Conservation (phyloP, 805 yeast species). For the Candida broadrunensis region DNA sequence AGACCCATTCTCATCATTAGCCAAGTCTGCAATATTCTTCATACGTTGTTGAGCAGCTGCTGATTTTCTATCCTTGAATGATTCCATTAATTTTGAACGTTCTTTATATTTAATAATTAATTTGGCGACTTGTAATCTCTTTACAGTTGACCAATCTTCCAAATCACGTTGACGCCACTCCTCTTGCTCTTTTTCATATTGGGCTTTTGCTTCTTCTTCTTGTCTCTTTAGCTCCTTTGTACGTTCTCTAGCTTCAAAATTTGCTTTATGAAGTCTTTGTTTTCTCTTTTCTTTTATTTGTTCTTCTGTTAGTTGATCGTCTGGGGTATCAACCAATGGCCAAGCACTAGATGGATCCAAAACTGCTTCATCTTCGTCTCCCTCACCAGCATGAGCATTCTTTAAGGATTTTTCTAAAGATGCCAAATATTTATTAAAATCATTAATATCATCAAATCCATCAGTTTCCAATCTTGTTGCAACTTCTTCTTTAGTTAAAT, state of each 20-base stretch:
- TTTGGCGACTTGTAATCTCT: slow-evolving; percentile 57
- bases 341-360: slow-evolving; percentile 52
- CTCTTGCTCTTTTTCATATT: slow-evolving; percentile 61
- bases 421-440: slow-evolving; percentile 61
- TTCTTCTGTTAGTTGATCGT: slow-evolving; percentile 75
- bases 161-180: slow-evolving; percentile 77
- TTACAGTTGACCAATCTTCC: slow-evolving; percentile 73
- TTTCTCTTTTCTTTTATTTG: slow-evolving; percentile 82
- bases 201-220: slow-evolving; percentile 58
- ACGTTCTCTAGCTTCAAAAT: slow-evolving; percentile 82
- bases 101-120: slow-evolving; percentile 66
- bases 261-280: slow-evolving; percentile 80
- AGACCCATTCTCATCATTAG: slow-evolving; percentile 59
- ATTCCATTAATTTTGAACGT: slow-evolving; percentile 65
- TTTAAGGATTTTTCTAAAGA: slow-evolving; percentile 68
- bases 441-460: slow-evolving; percentile 74
- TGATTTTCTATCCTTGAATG: slow-evolving; percentile 84
- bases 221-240: slow-evolving; percentile 75
- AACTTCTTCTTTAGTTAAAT: slow-evolving; percentile 50
- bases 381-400: slow-evolving; percentile 55
- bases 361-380: slow-evolving; percentile 33
- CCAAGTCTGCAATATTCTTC: slow-evolving; percentile 86
- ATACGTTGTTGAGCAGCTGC: slow-evolving; percentile 88
- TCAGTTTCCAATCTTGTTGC: slow-evolving; percentile 59
- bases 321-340: slow-evolving; percentile 81